Percentiles rank a stretch among this genome's conserved stretches.
phyloP scores from a whole-genome alignment of 768 basidiomycete species.

The Mycena vulgaris region DNA sequence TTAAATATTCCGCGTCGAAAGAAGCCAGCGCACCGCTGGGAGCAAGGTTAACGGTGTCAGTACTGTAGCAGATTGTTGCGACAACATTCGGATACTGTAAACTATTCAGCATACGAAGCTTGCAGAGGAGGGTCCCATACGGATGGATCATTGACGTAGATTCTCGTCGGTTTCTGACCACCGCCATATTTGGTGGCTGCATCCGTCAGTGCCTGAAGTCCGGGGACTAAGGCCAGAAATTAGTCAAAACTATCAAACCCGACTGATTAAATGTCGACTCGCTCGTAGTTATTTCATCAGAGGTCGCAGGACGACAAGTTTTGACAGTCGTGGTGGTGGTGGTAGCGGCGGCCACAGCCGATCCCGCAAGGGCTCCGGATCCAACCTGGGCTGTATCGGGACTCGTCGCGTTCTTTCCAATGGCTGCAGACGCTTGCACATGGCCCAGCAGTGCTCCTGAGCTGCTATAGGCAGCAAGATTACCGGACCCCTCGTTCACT shows the following conservation, averaged over 20 bases:
- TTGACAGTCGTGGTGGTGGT: not conserved
- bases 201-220: not conserved
- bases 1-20: too few species aligned
- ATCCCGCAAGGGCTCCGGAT: not conserved
- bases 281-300: not conserved
- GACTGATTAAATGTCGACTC: not conserved
- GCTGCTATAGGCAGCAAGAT: too few species aligned
- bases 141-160: not conserved
- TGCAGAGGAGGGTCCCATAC: not conserved
- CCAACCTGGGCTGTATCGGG: not conserved
- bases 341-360: not conserved
- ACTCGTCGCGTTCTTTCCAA: not conserved
- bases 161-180: not conserved
- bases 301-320: not conserved
- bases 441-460: too few species aligned
- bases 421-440: not conserved
- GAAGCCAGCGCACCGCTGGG: too few species aligned
- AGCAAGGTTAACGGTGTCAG: not conserved
- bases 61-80: not conserved
- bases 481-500: too few species aligned
- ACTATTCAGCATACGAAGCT: too few species aligned
- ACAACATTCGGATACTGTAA: not conserved
- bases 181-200: not conserved
- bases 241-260: too few species aligned
- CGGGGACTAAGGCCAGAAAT: too few species aligned